Percentiles rank a stretch among this genome's conserved stretches.
Conservation (phyloP, 1,139 yeast genomes). For the Diutina scorzettiae region DNA sequence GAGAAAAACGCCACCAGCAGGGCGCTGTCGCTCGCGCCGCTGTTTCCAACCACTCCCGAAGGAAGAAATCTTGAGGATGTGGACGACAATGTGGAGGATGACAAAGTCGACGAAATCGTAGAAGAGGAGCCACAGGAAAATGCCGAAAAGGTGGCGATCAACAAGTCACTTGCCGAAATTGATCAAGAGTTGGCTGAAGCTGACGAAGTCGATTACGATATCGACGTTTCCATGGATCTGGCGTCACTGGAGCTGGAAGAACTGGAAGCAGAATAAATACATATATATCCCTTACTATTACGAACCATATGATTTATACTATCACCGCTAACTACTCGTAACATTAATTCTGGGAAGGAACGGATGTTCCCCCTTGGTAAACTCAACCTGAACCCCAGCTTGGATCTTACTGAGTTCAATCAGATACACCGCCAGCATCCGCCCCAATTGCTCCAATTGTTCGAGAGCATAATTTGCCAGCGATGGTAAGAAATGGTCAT, state of each 20-base stretch:
- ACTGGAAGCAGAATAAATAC: background rate
- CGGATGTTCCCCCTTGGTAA: background rate
- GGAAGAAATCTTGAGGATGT: background rate
- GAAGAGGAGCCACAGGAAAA: background rate
- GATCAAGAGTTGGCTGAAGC: constrained; percentile 28
- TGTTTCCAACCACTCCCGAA: too few relatives aligned
- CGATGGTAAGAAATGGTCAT: background rate
- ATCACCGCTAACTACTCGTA: too few relatives aligned
- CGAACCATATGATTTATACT: too few relatives aligned
- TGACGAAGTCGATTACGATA: constrained; percentile 29
- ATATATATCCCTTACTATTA: too few relatives aligned
- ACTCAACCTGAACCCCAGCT: background rate
- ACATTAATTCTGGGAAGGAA: background rate
- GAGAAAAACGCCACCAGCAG: constrained; percentile 11
- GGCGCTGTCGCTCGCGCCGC: background rate
- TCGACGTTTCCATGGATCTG: constrained; percentile 9
- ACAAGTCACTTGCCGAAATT: constrained; percentile 13
- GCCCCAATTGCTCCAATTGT: background rate
- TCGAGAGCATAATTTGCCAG: background rate
- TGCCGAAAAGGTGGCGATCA: background rate
- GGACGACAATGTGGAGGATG: constrained; percentile 7
- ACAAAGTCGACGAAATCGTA: constrained; percentile 6
- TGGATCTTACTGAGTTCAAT: background rate
- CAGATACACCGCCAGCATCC: background rate
- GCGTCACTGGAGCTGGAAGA: background rate